Conservation (phyloP, 495 filamentous ascomycete genomes). For the Immersiella caudata region DNA sequence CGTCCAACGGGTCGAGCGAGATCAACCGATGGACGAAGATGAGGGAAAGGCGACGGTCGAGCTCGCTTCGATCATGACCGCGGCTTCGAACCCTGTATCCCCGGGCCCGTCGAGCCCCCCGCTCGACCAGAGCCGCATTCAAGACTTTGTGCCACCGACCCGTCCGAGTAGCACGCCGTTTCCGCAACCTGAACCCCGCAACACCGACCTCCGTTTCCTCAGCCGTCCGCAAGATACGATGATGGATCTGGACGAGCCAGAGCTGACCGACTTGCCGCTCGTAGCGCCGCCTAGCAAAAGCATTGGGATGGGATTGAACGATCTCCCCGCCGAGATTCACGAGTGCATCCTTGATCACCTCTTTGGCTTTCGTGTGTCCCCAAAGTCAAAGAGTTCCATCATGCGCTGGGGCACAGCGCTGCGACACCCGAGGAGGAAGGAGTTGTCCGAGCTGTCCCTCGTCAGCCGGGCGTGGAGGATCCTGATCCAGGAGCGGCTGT, state of each 20-base stretch:
- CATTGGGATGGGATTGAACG: slow-evolving; percentile 51
- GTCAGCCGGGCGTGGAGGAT: slow-evolving; percentile 64
- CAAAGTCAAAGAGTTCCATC: slow-evolving; percentile 56
- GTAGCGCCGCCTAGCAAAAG: slow-evolving; percentile 33
- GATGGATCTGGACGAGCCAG: slow-evolving; percentile 31
- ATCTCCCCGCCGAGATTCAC: slow-evolving; percentile 71
- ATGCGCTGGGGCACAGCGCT: slow-evolving; percentile 65
- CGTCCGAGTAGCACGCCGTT: slow-evolving; percentile 61
- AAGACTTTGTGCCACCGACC: slow-evolving; percentile 55
- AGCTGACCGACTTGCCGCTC: slow-evolving; percentile 27
- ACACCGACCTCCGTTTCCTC: slow-evolving; percentile 42
- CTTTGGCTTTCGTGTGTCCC: slow-evolving; percentile 64
- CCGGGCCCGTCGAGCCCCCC: slow-evolving; percentile 58
- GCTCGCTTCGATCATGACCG: slow-evolving; percentile 53
- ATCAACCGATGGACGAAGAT: slow-evolving; percentile 40
- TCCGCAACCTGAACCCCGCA: slow-evolving; percentile 53
- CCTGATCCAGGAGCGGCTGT: slow-evolving; percentile 69
- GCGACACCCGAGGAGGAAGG: slow-evolving; percentile 67
- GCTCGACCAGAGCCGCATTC: slow-evolving; percentile 45
- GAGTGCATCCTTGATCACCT: slow-evolving; percentile 70
- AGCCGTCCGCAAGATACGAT: slow-evolving; percentile 40
- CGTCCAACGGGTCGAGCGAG: slow-evolving; percentile 29
- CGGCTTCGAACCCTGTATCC: slow-evolving; percentile 55
- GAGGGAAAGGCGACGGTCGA: slow-evolving; percentile 49
- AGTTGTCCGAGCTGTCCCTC: slow-evolving; percentile 65